These are phyloP conservation scores for Podospora pseudoanserina DNA, from an alignment of 495 filamentous ascomycete species.

Conservation along the genomic window DNA sequence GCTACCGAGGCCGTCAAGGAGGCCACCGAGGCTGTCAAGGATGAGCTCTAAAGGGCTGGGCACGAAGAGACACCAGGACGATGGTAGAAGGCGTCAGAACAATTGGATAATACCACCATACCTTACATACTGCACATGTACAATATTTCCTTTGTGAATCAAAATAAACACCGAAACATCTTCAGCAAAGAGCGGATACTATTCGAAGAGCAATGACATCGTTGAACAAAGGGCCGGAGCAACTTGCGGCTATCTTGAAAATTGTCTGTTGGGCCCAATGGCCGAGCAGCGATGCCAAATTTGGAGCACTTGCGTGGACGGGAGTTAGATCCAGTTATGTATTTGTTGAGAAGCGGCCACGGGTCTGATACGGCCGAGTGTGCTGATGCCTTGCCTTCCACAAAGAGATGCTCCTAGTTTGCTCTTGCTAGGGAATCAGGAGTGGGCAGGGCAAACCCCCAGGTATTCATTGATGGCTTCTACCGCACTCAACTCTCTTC, in stretches of 20 bases:
- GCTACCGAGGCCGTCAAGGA: not conserved
- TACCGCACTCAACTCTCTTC: too few relatives aligned
- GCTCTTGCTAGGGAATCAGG: too few relatives aligned
- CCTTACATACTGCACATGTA: constrained; percentile 9
- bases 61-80: not conserved
- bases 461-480: too few relatives aligned
- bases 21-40: constrained; percentile 6
- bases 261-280: not conserved
- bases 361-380: too few relatives aligned
- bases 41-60: constrained; percentile 13
- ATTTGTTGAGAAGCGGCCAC: not conserved
- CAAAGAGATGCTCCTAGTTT: too few relatives aligned
- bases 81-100: not conserved
- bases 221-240: too few relatives aligned
- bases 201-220: not conserved
- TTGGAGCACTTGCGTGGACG: not conserved
- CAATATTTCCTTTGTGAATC: constrained; percentile 13
- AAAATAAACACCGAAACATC: not conserved
- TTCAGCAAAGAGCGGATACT: not conserved
- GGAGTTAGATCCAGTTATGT: not conserved
- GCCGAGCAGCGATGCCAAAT: not conserved
- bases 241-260: not conserved
- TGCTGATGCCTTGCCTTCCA: too few relatives aligned
- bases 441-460: too few relatives aligned
- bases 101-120: not conserved